Percentiles rank a stretch among this genome's conserved stretches.
These are phyloP conservation scores for Adansonia madagascariensis DNA, from an alignment of 441 rosid genomes.

Conservation along the genomic window DNA sequence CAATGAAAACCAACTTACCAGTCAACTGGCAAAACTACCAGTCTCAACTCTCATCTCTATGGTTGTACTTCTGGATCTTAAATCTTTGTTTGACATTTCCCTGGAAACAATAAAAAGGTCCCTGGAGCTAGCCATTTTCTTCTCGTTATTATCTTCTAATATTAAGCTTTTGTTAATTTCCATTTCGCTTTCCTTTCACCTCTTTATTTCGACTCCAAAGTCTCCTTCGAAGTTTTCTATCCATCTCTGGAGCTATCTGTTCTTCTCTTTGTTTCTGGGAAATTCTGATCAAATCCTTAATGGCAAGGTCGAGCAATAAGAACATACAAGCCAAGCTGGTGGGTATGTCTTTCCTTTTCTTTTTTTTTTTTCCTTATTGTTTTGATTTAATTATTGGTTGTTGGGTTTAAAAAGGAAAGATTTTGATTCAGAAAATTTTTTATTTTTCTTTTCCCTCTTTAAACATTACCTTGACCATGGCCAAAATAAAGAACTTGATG, in stretches of 20 bases:
- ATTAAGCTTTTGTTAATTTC: background rate
- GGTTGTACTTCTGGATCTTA: no score
- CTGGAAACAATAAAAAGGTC: no score
- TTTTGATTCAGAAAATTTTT: background rate
- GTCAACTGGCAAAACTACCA: constrained; percentile 28
- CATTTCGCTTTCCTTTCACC: no score
- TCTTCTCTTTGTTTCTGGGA: constrained; percentile 14
- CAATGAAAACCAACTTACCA: constrained; percentile 14
- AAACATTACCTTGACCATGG: no score
- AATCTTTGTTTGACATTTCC: no score
- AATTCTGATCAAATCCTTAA: constrained; percentile 23
- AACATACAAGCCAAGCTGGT: constrained; percentile 90
- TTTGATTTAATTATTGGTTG: constrained; percentile 8
- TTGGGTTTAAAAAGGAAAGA: background rate
- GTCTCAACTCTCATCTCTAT: background rate
- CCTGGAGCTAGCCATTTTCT: no score
- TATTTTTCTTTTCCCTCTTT: no score
- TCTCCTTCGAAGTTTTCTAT: background rate
- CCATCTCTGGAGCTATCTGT: background rate
- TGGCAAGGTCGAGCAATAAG: constrained; percentile 61
- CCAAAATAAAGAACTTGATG: no score
- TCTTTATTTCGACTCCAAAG: no score
- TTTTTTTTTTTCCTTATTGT: background rate
- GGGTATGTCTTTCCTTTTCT: constrained; percentile 60
- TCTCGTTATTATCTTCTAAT: no score